Base-by-base conservation (phyloP, 768 basidiomycete species). In the Lentinula raphanica region DNA sequence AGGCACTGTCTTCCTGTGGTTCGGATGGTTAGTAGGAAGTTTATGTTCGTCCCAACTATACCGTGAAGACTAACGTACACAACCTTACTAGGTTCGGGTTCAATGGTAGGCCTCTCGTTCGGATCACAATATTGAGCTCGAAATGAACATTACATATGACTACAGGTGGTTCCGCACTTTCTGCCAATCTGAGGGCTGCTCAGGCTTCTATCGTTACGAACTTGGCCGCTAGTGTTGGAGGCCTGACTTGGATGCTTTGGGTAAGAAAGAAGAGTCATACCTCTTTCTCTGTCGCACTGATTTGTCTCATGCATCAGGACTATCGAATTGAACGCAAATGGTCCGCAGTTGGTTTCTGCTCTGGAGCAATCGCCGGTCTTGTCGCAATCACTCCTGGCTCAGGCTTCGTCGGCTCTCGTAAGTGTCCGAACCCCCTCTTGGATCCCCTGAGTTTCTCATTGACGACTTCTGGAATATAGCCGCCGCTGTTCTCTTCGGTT, bases 161-260 rank as follows among this genome's bases (percentile, higher is more conserved):
- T n/a, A n/a, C 9, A 25, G 36, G 35, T 53, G 32, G 23, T 32
- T 38, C 15, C 8, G 23, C 32, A 36, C 35, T 19, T 25, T 19
- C 27, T 39, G 51, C 94, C 38, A 96, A 94, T 72, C 75, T 95
- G 59, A 83, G 92, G 63, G 95, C 94, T 5, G 82, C 87, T 11
- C 80, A 90, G 68, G 94, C 96, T 2, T 92, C 92, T 73, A 88
- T 95, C 63, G 88, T 94, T 62, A 98, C 96, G 58, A 98, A 98
- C 71, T 73, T 98, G 55, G 90, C 94, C 2, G 96, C 93, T 1
- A 82, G 82, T 49, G 87, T 92, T 19, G 94, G 87, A 38, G 93
- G 92, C 2, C 61, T 95, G 59, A 90, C 89, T 3, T 96, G 93
- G 92, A 94, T 95, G 92, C 72, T 94, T 54, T 90, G 85, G 91